phyloP scores from a whole-genome alignment of 805 yeast genomes.

The Maudiozyma turicensis region DNA sequence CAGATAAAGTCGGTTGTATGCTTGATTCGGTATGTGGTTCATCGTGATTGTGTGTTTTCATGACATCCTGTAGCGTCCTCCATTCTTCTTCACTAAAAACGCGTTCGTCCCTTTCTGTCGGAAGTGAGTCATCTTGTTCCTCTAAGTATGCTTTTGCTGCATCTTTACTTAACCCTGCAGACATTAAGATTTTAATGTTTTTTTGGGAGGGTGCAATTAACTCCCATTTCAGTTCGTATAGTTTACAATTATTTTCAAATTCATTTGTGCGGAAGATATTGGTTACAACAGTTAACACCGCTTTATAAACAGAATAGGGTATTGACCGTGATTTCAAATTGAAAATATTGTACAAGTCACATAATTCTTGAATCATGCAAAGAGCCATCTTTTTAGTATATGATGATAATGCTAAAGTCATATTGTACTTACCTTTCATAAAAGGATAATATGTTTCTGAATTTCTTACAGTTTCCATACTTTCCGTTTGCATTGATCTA shows the following conservation, averaged over 20 bases:
- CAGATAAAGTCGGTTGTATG: neutral
- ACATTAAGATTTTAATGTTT: conserved; percentile 15
- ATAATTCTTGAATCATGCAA: conserved; percentile 16
- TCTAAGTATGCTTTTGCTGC: conserved; percentile 26
- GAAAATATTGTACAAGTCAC: conserved; percentile 15
- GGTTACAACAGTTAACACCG: conserved; percentile 36
- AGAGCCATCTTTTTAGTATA: conserved; percentile 18
- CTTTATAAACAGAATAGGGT: conserved; percentile 36
- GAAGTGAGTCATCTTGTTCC: conserved; percentile 27
- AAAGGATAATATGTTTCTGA: conserved; percentile 18
- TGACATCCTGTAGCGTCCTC: conserved; percentile 8
- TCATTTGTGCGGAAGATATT: conserved; percentile 32
- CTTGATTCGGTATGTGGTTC: neutral
- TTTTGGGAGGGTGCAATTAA: conserved; percentile 18
- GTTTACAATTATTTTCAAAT: conserved; percentile 7
- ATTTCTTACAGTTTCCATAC: conserved; percentile 22
- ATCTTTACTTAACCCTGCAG: conserved; percentile 25
- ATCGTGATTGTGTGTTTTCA: neutral
- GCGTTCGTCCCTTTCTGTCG: conserved; percentile 12
- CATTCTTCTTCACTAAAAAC: conserved; percentile 28
- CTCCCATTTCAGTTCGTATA: conserved; percentile 25
- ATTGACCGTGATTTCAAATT: conserved; percentile 20
- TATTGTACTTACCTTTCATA: conserved; percentile 14
- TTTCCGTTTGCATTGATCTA: conserved; percentile 34
- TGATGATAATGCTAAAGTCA: conserved; percentile 16